These are phyloP conservation scores for Bipolaris cookei DNA, from an alignment of 2,329 filamentous ascomycete species.

Conservation along the genomic window DNA sequence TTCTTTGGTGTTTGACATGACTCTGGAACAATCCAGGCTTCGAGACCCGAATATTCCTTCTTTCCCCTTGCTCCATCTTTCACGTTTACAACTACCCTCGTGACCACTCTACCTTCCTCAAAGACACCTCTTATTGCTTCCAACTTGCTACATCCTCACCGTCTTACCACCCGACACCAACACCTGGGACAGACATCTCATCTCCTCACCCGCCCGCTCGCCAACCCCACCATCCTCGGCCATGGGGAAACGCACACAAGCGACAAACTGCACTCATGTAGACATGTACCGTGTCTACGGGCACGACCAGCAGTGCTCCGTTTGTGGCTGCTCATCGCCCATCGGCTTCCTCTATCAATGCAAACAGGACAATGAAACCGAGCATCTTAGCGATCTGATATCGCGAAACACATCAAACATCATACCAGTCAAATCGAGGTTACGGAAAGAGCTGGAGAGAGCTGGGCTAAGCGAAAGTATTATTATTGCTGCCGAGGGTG, in stretches of 20 bases:
- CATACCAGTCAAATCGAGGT: constrained; percentile 17
- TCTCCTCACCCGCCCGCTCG: not conserved
- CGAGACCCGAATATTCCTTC: not conserved
- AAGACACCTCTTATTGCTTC: not conserved
- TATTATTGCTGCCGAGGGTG: constrained; percentile 43
- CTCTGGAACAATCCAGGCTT: not conserved
- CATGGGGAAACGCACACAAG: constrained; percentile 28
- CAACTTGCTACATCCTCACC: not conserved
- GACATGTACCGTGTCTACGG: constrained; percentile 70
- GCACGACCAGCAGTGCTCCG: constrained; percentile 59
- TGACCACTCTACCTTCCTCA: not conserved
- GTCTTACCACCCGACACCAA: not conserved
- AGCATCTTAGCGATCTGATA: constrained; percentile 16
- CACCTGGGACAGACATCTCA: not conserved
- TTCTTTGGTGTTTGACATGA: not conserved
- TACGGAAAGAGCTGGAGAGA: constrained; percentile 38
- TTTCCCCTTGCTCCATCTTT: not conserved
- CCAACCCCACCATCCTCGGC: constrained; percentile 5
- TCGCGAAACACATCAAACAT: not conserved
- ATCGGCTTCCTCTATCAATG: constrained; percentile 79
- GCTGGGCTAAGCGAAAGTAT: constrained; percentile 44
- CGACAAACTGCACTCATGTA: constrained; percentile 67
- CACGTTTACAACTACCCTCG: not conserved
- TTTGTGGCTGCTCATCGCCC: constrained; percentile 62
- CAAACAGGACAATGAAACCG: constrained; percentile 60